Base-by-base conservation (phyloP, 495 filamentous ascomycete species). In the Patellaria atrata region DNA sequence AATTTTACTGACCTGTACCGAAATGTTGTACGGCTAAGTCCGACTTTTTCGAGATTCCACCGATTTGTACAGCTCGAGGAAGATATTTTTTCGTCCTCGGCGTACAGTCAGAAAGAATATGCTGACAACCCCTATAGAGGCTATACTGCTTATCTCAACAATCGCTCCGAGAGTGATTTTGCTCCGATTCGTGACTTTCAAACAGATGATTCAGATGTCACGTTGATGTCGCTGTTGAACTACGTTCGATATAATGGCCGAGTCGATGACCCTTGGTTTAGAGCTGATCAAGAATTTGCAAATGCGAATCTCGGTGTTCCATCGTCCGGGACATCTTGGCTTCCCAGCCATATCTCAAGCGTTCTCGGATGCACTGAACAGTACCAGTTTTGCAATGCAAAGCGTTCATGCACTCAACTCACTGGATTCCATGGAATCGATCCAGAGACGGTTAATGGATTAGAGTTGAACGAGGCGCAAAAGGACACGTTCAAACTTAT, bases 331-430 rank as follows among this genome's bases (percentile, higher is more conserved):
- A n/a, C n/a, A n/a, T n/a, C n/a, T n/a, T n/a, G n/a, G n/a, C n/a
- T n/a, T n/a, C n/a, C n/a, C n/a, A n/a, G n/a, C n/a, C n/a, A n/a
- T n/a, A n/a, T n/a, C n/a, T n/a, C n/a, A n/a, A 12, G 23, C 0
- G 22, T 48, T 12, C 33, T 39, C 2, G 44, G 44, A 5, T 48
- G 44, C 18, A 40, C 30, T 14, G 40, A 48, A 25, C 44, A 48
- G 22, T 44, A 48, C 31, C 35, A 44, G 21, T 39, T 40, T 21
- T 48, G 44, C 33, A 40, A 39, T 27, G 27, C 20, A 1, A 33
- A 15, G 10, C 13, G 25, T 9, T 19, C 19, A 21, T 47, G 43
- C 29, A 41, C 43, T 3, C 14, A 22, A 8, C 22, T 47, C n/a
- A 34, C 33, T 4, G 43, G 43, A 7, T 11, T 47, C 12, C 42